These are phyloP conservation scores for Talaromyces liani DNA, from an alignment of 495 filamentous ascomycete genomes.

Conservation along the genomic window DNA sequence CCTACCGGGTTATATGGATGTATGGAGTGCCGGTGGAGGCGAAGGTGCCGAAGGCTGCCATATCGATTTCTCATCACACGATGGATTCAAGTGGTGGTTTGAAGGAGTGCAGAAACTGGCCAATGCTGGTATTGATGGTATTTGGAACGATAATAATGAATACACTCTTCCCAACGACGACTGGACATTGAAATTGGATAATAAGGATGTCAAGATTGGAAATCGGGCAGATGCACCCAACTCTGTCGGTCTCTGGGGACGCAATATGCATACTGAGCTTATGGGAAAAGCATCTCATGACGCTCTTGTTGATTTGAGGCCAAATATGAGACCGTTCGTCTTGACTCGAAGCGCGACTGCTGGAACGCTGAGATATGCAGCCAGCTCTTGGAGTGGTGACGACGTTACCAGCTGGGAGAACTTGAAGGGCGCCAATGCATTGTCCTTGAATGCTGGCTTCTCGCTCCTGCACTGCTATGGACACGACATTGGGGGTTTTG, in stretches of 20 bases:
- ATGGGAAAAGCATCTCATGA: constrained; percentile 61
- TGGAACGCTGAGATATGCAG: constrained; percentile 58
- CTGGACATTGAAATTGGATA: constrained; percentile 50
- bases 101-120: constrained; percentile 53
- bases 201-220: constrained; percentile 24
- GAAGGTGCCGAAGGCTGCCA: constrained; percentile 62
- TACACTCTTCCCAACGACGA: constrained; percentile 58
- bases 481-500: constrained; percentile 67
- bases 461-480: constrained; percentile 59
- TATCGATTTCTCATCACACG: constrained; percentile 59
- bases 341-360: constrained; percentile 61
- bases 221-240: constrained; percentile 17
- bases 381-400: constrained; percentile 61
- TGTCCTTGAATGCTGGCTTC: constrained; percentile 60
- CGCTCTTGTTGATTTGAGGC: constrained; percentile 46
- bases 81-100: constrained; percentile 63
- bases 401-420: constrained; percentile 59
- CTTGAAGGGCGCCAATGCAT: constrained; percentile 59
- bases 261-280: constrained; percentile 56
- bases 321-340: constrained; percentile 52
- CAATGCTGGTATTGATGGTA: constrained; percentile 55
- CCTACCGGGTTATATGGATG: constrained; percentile 46
- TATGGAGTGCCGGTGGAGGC: constrained; percentile 63
- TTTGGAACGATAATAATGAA: constrained; percentile 76
- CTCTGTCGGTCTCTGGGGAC: constrained; percentile 54